Percentiles rank a stretch among this genome's conserved stretches.
These are phyloP conservation scores for Auricularia heimuer DNA, from an alignment of 768 basidiomycete species.

Conservation along the genomic window DNA sequence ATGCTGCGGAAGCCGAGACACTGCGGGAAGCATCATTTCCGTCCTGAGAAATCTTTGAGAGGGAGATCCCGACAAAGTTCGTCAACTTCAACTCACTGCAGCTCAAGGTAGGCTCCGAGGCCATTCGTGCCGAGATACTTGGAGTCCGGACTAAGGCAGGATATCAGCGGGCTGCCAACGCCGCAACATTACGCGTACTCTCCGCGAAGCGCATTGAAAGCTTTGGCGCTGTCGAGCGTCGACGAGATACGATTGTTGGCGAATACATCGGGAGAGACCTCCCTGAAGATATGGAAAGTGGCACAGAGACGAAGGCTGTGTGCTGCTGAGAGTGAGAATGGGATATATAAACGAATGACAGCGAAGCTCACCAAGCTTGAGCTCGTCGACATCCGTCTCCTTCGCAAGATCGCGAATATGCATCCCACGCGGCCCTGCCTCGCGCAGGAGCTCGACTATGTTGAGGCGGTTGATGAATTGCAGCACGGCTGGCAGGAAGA, in stretches of 20 bases:
- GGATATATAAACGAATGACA: no score
- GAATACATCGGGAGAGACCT: conserved; percentile 20
- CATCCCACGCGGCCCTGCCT: conserved; percentile 44
- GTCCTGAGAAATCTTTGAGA: conserved; percentile 30
- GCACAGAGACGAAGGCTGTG: conserved; percentile 68
- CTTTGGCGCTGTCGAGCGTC: conserved; percentile 8
- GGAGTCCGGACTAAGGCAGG: conserved; percentile 16
- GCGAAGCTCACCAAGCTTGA: conserved; percentile 40
- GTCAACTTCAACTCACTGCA: conserved; percentile 12
- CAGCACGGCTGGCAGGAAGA: conserved; percentile 66
- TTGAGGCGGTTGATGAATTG: conserved; percentile 66
- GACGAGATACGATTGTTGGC: conserved; percentile 28
- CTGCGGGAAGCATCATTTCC: conserved; percentile 69
- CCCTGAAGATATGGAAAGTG: conserved; percentile 14
- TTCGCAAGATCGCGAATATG: conserved; percentile 36
- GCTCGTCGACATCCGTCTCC: conserved; percentile 20
- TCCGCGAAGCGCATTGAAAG: background rate
- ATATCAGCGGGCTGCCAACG: conserved; percentile 17
- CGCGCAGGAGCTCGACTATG: conserved; percentile 58
- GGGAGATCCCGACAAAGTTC: background rate
- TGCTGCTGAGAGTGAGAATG: conserved; percentile 27
- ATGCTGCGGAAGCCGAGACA: conserved; percentile 67
- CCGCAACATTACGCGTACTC: conserved; percentile 14
- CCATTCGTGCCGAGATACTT: conserved; percentile 44
- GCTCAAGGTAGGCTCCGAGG: conserved; percentile 18